Percentiles rank a stretch among this genome's conserved stretches.
Conservation (phyloP, 768 basidiomycete genomes). For the Boletus fagicola region DNA sequence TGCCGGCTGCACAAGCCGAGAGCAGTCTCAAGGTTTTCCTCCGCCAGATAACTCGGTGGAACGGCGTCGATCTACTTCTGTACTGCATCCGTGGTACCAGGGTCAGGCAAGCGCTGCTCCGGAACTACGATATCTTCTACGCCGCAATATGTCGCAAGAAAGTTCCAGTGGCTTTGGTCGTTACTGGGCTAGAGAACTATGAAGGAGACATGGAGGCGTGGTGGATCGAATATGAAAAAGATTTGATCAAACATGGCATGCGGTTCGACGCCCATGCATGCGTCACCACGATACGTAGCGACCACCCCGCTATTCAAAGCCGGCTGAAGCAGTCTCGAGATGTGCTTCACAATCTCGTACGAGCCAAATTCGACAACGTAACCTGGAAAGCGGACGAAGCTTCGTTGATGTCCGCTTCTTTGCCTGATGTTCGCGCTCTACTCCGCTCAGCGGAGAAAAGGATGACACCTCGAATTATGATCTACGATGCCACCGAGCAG, state of each 20-base stretch:
- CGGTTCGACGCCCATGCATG: conserved; percentile 40
- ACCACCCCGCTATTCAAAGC: conserved; percentile 25
- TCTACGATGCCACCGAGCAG: conserved; percentile 17
- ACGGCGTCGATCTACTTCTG: conserved; percentile 32
- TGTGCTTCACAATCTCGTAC: conserved; percentile 21
- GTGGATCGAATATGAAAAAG: conserved; percentile 37
- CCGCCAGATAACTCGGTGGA: conserved; percentile 25
- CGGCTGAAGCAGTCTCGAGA: conserved; percentile 21
- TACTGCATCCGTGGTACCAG: conserved; percentile 37
- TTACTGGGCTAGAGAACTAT: conserved; percentile 37
- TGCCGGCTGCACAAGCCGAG: conserved; percentile 27
- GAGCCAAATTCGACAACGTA: conserved; percentile 1
- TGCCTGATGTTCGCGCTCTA: conserved; percentile 22
- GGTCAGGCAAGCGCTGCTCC: conserved; percentile 25
- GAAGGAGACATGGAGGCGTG: conserved; percentile 37
- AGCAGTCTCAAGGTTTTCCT: conserved; percentile 34
- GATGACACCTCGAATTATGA: conserved; percentile 12
- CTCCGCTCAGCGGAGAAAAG: conserved; percentile 12
- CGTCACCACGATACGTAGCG: conserved; percentile 35
- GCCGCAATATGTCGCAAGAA: conserved; percentile 30
- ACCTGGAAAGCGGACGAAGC: conserved; percentile 27
- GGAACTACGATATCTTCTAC: conserved; percentile 33
- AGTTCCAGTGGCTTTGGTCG: conserved; percentile 33
- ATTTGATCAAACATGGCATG: conserved; percentile 35
- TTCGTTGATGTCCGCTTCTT: conserved; percentile 15